Evolutionary conservation across 805 yeast genomes (phyloP), one percentile per base, ranked within the genome.

Genomic region (Nakazawaea pomicola): DNA sequence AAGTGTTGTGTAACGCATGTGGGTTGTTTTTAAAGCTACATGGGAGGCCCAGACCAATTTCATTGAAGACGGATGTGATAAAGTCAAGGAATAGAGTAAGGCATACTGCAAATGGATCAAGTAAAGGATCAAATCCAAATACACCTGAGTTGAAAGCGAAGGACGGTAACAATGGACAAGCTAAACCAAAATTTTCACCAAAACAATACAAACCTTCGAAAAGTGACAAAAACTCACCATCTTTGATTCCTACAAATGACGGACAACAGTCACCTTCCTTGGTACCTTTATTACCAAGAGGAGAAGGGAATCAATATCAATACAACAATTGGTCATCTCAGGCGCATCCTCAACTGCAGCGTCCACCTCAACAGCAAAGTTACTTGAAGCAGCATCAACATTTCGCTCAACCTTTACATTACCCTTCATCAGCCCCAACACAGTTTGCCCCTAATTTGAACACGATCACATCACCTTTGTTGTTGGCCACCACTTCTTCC

Each of bases 1-100:
- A 81, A 52, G 95, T 90, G 25, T 70, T 90, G 36, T 90, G 98
- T 61, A 90, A 90, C 64, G 98, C 98, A 8, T 88, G 96, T 66
- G 96, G 96, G 0, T 67, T 88, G 37, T 88, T 88, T 54, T 64
- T 89, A 45, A 90, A 90, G 62, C 72, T 90, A 31, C 98, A 90
- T 57, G 96, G 96, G 18, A 76, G 95, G 40, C 87, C 96, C 29
- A 72, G 98, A 53, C 97, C 98, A 5, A 89, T 89, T 41, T 79
- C 89, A 18, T 68, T 90, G 54, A 90, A 90, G 60, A 87, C 96
- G 9, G 95, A 90, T 64, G 89, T 90, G 21, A 90, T 90, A 59
- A 88, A 89, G 64, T 81, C 93, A 32, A 74, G 98, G 57, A 90
- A 90, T 58, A 74, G 98, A 54, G 83, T 84, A 54, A 81, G 82